Evolutionary conservation across 129 eudicot species (phyloP).

Genomic region (Flaveria linearis): DNA sequence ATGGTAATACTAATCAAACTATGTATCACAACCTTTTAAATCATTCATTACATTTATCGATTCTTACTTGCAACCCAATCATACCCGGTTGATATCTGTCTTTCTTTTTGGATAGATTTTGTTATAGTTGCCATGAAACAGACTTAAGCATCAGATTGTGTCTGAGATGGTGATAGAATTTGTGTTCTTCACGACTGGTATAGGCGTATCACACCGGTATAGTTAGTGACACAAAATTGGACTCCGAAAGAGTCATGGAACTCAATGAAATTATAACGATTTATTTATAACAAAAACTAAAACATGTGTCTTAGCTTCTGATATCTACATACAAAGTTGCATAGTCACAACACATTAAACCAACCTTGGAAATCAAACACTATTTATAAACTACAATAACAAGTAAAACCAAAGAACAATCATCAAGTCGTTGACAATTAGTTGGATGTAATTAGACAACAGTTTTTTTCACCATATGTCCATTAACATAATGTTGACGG

Average conservation of each 20-base stretch:
- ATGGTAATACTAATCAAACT: conserved; percentile 43
- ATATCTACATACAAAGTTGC: conserved; percentile 25
- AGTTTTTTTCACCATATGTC: conserved; percentile 43
- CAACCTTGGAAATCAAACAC: conserved; percentile 12
- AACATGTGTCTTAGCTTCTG: background rate
- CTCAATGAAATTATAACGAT: no score
- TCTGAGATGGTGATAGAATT: conserved; percentile 53
- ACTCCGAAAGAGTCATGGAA: no score
- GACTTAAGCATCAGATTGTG: conserved; percentile 62
- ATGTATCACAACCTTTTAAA: conserved; percentile 13
- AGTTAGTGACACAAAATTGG: no score
- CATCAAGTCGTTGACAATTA: conserved; percentile 11
- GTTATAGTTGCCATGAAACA: conserved; percentile 77
- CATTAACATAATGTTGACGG: conserved; percentile 74
- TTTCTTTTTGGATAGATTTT: conserved; percentile 16
- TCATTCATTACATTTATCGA: background rate
- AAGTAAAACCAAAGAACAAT: conserved; percentile 1
- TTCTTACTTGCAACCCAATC: conserved; percentile 2
- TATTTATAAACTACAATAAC: background rate
- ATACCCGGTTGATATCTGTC: conserved; percentile 9
- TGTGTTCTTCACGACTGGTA: conserved; percentile 60
- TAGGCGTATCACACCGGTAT: no score
- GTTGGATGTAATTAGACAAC: conserved; percentile 1
- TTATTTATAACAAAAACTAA: background rate
- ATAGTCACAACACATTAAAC: conserved; percentile 27